These are phyloP conservation scores for Ophiobolus disseminans DNA, from an alignment of 2,329 filamentous ascomycete genomes.

Conservation along the genomic window DNA sequence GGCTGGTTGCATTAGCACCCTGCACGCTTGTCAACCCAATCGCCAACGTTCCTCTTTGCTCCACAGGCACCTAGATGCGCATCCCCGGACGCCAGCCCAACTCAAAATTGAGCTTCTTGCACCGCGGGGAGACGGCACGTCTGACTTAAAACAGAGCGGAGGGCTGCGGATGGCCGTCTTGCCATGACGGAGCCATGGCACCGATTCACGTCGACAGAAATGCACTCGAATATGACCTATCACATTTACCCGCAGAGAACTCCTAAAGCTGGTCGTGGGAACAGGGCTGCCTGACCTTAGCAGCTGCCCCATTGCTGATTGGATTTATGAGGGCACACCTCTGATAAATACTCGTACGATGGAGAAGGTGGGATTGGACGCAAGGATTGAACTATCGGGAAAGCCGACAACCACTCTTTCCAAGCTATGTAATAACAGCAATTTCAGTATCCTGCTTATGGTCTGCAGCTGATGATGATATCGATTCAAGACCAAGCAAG, in stretches of 20 bases:
- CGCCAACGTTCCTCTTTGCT: constrained; percentile 7
- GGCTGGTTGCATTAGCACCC: constrained; percentile 9
- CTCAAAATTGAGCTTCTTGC: constrained; percentile 9
- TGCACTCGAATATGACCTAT: constrained; percentile 3
- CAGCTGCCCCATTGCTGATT: background rate
- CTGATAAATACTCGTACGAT: no score
- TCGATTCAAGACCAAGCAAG: background rate
- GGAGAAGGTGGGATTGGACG: no score
- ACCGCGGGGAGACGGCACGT: constrained; percentile 12
- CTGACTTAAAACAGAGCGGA: constrained; percentile 6
- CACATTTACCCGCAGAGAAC: constrained; percentile 6
- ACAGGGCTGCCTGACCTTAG: background rate
- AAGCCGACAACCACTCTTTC: no score
- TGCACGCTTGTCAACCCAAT: constrained; percentile 11
- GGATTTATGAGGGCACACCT: background rate
- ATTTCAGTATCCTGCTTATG: no score
- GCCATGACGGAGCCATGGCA: constrained; percentile 1
- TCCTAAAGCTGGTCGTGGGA: background rate
- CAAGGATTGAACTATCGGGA: no score
- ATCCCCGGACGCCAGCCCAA: constrained; percentile 10
- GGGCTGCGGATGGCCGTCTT: background rate
- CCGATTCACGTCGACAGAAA: background rate
- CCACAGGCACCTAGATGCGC: background rate
- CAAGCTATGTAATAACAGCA: no score
- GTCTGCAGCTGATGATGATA: background rate